Evolutionary conservation across 1,284 basidiomycete species (phyloP).

Genomic region (Spongiforma sp.): DNA sequence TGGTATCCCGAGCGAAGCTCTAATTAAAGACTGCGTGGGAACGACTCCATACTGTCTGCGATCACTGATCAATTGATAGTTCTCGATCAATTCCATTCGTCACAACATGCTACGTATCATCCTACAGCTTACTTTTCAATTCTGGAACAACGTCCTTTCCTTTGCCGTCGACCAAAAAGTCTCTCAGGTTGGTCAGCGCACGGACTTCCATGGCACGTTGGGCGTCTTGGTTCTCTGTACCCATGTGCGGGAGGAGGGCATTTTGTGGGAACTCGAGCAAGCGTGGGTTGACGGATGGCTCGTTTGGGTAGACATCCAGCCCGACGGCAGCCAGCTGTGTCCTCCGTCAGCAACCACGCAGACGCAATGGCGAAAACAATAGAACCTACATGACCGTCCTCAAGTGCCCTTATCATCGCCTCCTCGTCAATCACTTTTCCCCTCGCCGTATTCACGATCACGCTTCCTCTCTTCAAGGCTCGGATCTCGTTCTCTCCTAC

Average conservation of each 20-base stretch:
- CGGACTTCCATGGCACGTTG: slow-evolving; percentile 85
- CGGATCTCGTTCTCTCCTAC: slow-evolving; percentile 84
- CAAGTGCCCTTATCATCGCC: slow-evolving; percentile 83
- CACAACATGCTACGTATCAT: too few species aligned
- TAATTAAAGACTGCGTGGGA: too few species aligned
- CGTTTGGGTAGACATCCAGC: slow-evolving; percentile 90
- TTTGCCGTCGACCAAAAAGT: slow-evolving; percentile 66
- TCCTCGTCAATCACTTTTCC: slow-evolving; percentile 91
- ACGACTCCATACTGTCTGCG: background rate
- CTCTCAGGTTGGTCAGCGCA: slow-evolving; percentile 72
- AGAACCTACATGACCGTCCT: slow-evolving; percentile 76
- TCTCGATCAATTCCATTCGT: too few species aligned
- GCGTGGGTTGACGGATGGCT: slow-evolving; percentile 84
- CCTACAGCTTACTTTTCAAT: slow-evolving; percentile 43
- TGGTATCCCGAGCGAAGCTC: slow-evolving; percentile 16
- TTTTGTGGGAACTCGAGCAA: slow-evolving; percentile 82
- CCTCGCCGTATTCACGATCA: slow-evolving; percentile 90
- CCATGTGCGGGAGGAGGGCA: slow-evolving; percentile 89
- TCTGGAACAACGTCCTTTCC: slow-evolving; percentile 74
- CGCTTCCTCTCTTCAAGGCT: slow-evolving; percentile 78
- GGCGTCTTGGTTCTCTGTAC: slow-evolving; percentile 84
- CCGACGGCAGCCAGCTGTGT: slow-evolving; percentile 82
- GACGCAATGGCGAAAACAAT: background rate
- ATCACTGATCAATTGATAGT: background rate
- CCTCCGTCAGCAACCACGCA: background rate